These are phyloP conservation scores for Bassia scoparia DNA, from an alignment of 148 eudicot species.

Conservation along the genomic window DNA sequence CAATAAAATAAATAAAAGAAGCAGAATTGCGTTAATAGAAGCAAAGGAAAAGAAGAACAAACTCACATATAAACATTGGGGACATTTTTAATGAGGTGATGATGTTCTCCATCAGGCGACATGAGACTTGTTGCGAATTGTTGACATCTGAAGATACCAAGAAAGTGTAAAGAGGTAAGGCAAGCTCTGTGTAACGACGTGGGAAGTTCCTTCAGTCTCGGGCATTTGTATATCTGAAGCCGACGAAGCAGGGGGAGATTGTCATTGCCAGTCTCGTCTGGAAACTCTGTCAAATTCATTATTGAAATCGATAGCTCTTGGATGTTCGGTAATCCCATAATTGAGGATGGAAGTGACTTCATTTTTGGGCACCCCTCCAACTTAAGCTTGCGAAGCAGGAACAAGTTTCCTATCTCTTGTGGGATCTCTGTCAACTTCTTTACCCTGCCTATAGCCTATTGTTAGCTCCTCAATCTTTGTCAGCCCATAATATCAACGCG, in stretches of 20 bases:
- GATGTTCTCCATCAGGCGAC: not conserved
- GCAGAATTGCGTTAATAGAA: too few relatives aligned
- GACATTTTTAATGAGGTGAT: conserved; percentile 8
- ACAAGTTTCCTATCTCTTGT: not conserved
- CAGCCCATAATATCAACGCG: not conserved
- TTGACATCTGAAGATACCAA: not conserved
- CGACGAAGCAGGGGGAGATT: too few relatives aligned
- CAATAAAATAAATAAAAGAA: too few relatives aligned
- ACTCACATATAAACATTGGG: too few relatives aligned
- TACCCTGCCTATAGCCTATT: not conserved
- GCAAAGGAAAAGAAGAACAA: too few relatives aligned
- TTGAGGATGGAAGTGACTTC: not conserved
- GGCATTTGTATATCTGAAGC: too few relatives aligned
- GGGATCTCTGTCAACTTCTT: not conserved
- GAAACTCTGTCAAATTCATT: too few relatives aligned
- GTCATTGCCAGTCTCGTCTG: too few relatives aligned
- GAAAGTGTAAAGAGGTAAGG: not conserved
- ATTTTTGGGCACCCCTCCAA: not conserved
- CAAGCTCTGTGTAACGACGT: not conserved
- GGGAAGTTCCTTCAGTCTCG: not conserved
- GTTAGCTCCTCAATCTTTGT: not conserved
- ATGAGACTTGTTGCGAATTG: not conserved
- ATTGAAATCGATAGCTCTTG: too few relatives aligned
- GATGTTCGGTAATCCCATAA: not conserved
- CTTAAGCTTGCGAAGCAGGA: not conserved